Conservation (phyloP, 1,284 basidiomycete genomes). For the Psilocybe mexicana region DNA sequence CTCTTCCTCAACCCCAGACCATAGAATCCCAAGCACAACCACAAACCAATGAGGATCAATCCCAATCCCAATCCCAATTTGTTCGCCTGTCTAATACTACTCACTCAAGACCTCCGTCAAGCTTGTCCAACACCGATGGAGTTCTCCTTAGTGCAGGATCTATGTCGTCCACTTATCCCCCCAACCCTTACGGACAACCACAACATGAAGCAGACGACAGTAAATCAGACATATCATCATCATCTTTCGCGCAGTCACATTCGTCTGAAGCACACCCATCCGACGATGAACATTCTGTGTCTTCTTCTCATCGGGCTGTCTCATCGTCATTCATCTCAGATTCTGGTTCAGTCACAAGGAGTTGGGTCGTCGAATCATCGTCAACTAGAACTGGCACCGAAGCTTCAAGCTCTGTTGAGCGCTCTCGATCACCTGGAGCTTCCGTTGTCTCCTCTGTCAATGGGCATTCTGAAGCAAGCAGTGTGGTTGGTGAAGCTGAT, state of each 20-base stretch:
- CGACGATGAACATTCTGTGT: not conserved
- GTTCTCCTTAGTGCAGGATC: not conserved
- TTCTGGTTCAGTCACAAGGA: constrained; percentile 13
- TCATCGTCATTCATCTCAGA: constrained; percentile 18
- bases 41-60: not conserved
- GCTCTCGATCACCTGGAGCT: not conserved
- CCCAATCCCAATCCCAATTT: not conserved
- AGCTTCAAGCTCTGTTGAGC: not conserved
- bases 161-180: constrained; percentile 1
- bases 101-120: constrained; percentile 33
- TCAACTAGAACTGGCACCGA: not conserved
- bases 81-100: not conserved
- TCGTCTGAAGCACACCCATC: not conserved
- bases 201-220: not conserved
- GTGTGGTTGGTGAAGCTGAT: not conserved
- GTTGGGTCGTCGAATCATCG: constrained; percentile 17
- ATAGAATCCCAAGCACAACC: not conserved
- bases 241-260: not conserved
- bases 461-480: constrained; percentile 3
- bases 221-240: not conserved
- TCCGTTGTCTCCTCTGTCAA: constrained; percentile 7
- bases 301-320: not conserved
- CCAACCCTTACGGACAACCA: constrained; percentile 5
- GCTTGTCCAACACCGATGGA: constrained; percentile 37
- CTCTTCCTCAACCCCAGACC: not conserved